phyloP scores from a whole-genome alignment of 1,284 basidiomycete species.

The Papiliotrema fonsecae region DNA sequence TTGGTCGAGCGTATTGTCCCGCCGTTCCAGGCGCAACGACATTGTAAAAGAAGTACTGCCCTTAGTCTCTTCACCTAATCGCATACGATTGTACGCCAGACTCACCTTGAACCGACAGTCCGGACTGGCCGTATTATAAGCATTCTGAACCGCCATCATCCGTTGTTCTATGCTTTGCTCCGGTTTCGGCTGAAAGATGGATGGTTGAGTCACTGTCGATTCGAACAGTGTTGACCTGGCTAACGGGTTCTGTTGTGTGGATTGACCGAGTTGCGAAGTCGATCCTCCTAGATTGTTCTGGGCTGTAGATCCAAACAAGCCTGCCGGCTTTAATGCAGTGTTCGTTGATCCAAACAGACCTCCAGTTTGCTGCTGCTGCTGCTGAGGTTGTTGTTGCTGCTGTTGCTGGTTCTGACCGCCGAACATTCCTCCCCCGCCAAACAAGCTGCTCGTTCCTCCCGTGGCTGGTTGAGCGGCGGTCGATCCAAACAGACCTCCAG shows the following conservation, averaged over 20 bases:
- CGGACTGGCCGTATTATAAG: constrained; percentile 67
- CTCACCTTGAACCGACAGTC: constrained; percentile 76
- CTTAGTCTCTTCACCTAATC: background rate
- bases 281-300: constrained; percentile 8
- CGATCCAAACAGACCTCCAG: background rate
- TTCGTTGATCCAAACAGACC: constrained; percentile 42
- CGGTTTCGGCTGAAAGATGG: constrained; percentile 18
- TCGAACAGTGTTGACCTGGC: constrained; percentile 7
- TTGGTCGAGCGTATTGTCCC: constrained; percentile 65
- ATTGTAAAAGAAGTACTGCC: constrained; percentile 80
- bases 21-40: constrained; percentile 71
- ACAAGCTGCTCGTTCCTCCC: background rate
- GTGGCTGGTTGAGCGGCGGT: background rate
- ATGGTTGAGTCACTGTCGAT: constrained; percentile 1
- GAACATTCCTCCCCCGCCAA: constrained; percentile 27
- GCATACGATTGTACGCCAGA: background rate
- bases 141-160: constrained; percentile 62
- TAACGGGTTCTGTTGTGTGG: background rate
- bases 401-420: constrained; percentile 21
- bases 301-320: constrained; percentile 44
- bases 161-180: constrained; percentile 55
- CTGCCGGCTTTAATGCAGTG: constrained; percentile 22
- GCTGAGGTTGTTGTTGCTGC: constrained; percentile 13
- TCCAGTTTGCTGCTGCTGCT: constrained; percentile 10
- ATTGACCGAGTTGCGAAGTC: background rate